These are phyloP conservation scores for Lichtheimia ornata DNA, from an alignment of 371 early-diverging fungal genomes.

Conservation along the genomic window DNA sequence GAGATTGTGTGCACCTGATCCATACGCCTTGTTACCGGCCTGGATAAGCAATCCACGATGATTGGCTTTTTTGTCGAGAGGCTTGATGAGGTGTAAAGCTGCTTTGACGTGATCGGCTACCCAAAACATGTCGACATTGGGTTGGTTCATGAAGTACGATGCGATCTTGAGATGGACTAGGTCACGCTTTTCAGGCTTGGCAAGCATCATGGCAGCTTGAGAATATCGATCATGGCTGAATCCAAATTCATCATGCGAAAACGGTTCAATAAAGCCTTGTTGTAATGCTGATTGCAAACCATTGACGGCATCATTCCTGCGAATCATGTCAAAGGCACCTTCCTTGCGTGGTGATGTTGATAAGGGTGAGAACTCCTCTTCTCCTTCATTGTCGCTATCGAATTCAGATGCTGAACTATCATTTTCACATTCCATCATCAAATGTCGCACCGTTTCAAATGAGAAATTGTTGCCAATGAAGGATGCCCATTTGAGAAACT, in stretches of 20 bases:
- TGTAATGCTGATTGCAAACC: conserved; percentile 48
- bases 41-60: conserved; percentile 34
- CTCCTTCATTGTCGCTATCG: conserved; percentile 23
- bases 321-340: conserved; percentile 10
- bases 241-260: conserved; percentile 41
- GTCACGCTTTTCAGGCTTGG: conserved; percentile 28
- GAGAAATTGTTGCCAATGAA: conserved; percentile 51
- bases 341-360: conserved; percentile 21
- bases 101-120: conserved; percentile 76
- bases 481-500: conserved; percentile 53
- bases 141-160: conserved; percentile 33
- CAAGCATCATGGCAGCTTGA: conserved; percentile 45
- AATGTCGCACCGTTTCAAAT: conserved; percentile 41
- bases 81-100: conserved; percentile 80
- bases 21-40: conserved; percentile 47
- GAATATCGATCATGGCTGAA: conserved; percentile 51
- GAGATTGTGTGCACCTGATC: conserved; percentile 42
- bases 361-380: conserved; percentile 22
- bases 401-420: conserved; percentile 17
- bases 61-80: conserved; percentile 36
- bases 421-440: conserved; percentile 38
- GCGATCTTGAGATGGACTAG: conserved; percentile 40
- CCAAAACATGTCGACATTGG: conserved; percentile 43
- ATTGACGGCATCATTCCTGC: conserved; percentile 38
- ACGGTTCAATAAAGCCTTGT: conserved; percentile 46